Evolutionary conservation across 2,329 filamentous ascomycete species (phyloP), one percentile per base, ranked within the genome.

Genomic region (Pseudonectria buxi): DNA sequence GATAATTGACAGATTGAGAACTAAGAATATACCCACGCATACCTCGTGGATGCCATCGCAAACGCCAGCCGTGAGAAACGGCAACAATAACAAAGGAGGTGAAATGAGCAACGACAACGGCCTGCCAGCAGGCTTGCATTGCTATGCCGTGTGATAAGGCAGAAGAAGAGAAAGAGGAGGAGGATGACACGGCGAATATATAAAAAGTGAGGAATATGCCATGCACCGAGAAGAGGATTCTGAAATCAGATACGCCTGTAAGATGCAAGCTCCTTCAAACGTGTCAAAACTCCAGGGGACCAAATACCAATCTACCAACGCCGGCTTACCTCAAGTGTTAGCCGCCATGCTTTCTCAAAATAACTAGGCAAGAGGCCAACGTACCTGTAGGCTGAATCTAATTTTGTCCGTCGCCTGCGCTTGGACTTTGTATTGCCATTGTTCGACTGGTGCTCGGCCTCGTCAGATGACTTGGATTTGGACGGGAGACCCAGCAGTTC

Each of bases 311-410:
- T 33, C 39, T 46, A 63, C 60, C 60, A 63, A 28, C 60, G 60
- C n/a, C 60, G 60, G 34, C 60, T 63, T 9, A 34, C 10, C 29
- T 13, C 4, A 6, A 28, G 12, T 12, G 24, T 53, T 39, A 54
- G 46, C 31, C 39, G 27, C 14, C n/a, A 13, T 10, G 14, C 6
- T 18, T 11, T 3, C 16, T 18, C 25, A 7, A 14, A 18, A 14
- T n/a, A 22, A 22, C 18, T 9, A 5, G 5, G 13, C 3, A 7
- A 6, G 16, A 13, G 6, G 13, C 14, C 28, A 18, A 34, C 50
- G 46, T 49, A 62, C 61, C 61, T 59, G 28, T 63, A 64, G 6
- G 60, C 61, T 12, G 61, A 61, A 45, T 64, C 57, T 15, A 60
- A 51, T 28, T 58, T 61, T 4, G 45, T 48, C 29, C 54, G 55